Percentiles rank a stretch among this genome's conserved stretches.
These are phyloP conservation scores for Pecoramyces ruminantium DNA, from an alignment of 192 early-diverging fungal genomes.

Conservation along the genomic window DNA sequence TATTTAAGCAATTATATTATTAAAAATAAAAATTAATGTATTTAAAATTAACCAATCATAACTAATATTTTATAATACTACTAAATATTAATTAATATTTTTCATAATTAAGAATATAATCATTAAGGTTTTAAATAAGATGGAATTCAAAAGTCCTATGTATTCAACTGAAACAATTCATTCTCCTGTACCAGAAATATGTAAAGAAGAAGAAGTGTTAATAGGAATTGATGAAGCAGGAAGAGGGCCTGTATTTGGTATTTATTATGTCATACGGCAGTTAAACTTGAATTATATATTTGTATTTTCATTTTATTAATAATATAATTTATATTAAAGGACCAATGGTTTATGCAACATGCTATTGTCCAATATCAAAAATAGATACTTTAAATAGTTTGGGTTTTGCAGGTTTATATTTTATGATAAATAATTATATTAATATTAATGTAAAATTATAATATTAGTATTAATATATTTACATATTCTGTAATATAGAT, in stretches of 20 bases:
- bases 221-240: slow-evolving; percentile 96
- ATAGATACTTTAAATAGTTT: slow-evolving; percentile 44
- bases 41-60: too few species aligned
- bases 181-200: background rate
- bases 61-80: too few species aligned
- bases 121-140: background rate
- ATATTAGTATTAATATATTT: background rate
- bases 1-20: too few species aligned
- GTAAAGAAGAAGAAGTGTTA: background rate
- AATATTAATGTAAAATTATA: too few species aligned
- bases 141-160: background rate
- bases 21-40: too few species aligned
- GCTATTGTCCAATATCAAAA: slow-evolving; percentile 50
- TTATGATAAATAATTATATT: too few species aligned
- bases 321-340: slow-evolving; percentile 17
- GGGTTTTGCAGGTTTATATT: slow-evolving; percentile 60
- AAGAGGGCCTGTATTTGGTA: slow-evolving; percentile 80
- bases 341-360: slow-evolving; percentile 94
- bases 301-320: background rate
- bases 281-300: too few species aligned
- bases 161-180: background rate
- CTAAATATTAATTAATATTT: too few species aligned
- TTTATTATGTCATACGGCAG: too few species aligned
- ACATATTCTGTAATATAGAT: too few species aligned
- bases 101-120: too few species aligned